A percentile compares a stretch with the other conserved stretches of the same genome.
Evolutionary conservation across 1,139 yeast genomes (phyloP).

Genomic region (Yarrowia galli): DNA sequence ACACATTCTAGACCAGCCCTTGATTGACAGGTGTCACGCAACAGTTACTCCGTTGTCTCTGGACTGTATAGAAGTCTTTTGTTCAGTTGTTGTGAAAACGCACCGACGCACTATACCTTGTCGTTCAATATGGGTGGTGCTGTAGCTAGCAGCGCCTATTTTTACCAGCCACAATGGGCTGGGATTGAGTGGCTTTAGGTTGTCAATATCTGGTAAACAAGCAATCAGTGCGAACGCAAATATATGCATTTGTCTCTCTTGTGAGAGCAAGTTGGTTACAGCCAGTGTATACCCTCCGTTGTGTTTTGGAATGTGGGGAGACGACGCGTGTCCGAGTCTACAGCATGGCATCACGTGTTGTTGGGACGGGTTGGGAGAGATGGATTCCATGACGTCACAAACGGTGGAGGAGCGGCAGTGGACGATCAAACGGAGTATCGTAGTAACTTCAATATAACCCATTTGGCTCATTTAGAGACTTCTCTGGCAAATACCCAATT

Average conservation of each 20-base stretch:
- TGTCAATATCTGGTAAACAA: background rate
- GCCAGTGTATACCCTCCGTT: background rate
- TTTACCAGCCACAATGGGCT: slow-evolving; percentile 1
- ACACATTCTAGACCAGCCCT: no score
- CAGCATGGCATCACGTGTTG: background rate
- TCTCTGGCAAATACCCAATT: background rate
- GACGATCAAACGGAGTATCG: no score
- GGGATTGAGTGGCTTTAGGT: background rate
- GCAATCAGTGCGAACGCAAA: background rate
- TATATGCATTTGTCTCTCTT: background rate
- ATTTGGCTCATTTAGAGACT: no score
- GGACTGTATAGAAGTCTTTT: no score
- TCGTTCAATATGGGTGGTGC: no score
- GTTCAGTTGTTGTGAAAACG: no score
- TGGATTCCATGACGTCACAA: no score
- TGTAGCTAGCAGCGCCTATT: no score
- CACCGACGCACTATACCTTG: background rate
- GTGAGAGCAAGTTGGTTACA: background rate
- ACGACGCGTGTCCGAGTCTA: background rate
- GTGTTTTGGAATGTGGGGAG: background rate
- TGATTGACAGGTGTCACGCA: no score
- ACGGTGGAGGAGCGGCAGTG: no score
- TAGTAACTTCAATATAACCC: no score
- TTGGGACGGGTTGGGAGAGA: background rate
- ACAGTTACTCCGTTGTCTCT: no score